Percentiles rank a stretch among this genome's conserved stretches.
These are phyloP conservation scores for Cladophialophora bantiana DNA, from an alignment of 2,329 filamentous ascomycete genomes.

Conservation along the genomic window DNA sequence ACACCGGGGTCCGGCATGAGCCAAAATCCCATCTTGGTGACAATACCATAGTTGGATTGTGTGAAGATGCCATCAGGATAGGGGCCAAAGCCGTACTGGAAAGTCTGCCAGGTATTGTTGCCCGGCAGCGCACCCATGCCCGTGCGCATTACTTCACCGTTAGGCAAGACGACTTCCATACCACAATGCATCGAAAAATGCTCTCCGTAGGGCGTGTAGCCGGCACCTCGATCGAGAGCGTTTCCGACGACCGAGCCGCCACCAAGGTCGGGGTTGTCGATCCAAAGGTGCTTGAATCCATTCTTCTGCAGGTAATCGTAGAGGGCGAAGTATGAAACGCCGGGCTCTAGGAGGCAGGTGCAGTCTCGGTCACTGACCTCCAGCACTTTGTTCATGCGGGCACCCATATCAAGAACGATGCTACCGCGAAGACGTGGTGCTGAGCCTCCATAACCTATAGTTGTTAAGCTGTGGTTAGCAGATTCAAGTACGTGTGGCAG, in stretches of 20 bases:
- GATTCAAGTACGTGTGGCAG: background rate
- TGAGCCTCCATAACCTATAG: conserved; percentile 57
- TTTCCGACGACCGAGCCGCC: conserved; percentile 60
- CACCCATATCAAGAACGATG: conserved; percentile 54
- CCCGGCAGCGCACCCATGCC: conserved; percentile 48
- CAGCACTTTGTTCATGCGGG: conserved; percentile 44
- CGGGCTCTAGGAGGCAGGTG: conserved; percentile 48
- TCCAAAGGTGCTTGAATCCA: conserved; percentile 52
- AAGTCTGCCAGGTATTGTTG: conserved; percentile 27
- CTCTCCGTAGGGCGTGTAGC: conserved; percentile 47
- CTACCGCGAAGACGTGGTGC: conserved; percentile 54
- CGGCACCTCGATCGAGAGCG: conserved; percentile 54
- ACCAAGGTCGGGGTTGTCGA: conserved; percentile 57
- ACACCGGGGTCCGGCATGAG: conserved; percentile 34
- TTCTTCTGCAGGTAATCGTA: conserved; percentile 51
- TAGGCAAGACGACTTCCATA: conserved; percentile 52
- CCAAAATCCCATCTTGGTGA: conserved; percentile 38
- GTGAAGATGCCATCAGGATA: conserved; percentile 32
- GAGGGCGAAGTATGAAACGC: conserved; percentile 56
- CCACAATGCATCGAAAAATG: conserved; percentile 56
- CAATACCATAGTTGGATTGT: conserved; percentile 37
- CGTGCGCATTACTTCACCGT: conserved; percentile 48
- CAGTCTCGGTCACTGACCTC: conserved; percentile 44
- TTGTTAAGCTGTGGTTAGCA: background rate
- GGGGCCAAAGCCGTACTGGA: conserved; percentile 26